Percentiles rank a stretch among this genome's conserved stretches.
These are phyloP conservation scores for Cytauxzoon felis DNA, from an alignment of 169 alveolate genomes.

Conservation along the genomic window DNA sequence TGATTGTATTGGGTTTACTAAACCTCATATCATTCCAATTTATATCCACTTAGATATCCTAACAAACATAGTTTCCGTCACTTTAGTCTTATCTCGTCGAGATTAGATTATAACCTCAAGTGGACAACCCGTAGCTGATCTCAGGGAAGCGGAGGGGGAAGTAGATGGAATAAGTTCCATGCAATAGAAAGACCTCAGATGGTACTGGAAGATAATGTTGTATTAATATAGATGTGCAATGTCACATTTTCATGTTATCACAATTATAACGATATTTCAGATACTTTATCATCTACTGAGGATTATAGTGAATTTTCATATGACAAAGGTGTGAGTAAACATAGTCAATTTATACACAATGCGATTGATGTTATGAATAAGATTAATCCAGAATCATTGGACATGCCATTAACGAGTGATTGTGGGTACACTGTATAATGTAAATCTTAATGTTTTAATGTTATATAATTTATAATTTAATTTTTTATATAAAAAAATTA, in stretches of 20 bases:
- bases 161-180: too few species aligned
- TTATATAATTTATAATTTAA: background rate
- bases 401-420: constrained; percentile 16
- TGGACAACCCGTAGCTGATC: too few species aligned
- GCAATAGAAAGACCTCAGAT: too few species aligned
- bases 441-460: background rate
- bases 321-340: constrained; percentile 38
- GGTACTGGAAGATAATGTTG: too few species aligned
- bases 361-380: constrained; percentile 52
- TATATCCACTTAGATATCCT: too few species aligned
- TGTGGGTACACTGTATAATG: constrained; percentile 1
- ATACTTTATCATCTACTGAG: constrained; percentile 44
- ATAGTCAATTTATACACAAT: constrained; percentile 50
- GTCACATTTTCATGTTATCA: background rate
- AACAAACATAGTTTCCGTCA: too few species aligned
- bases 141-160: too few species aligned
- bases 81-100: too few species aligned
- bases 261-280: constrained; percentile 1
- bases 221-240: too few species aligned
- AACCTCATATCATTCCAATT: too few species aligned
- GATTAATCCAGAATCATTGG: constrained; percentile 56
- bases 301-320: constrained; percentile 30
- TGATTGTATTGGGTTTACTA: too few species aligned
- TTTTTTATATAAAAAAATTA: constrained; percentile 4
- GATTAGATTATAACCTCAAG: too few species aligned